These are phyloP conservation scores for Fusarium illudens DNA, from an alignment of 2,329 filamentous ascomycete species.

Conservation along the genomic window DNA sequence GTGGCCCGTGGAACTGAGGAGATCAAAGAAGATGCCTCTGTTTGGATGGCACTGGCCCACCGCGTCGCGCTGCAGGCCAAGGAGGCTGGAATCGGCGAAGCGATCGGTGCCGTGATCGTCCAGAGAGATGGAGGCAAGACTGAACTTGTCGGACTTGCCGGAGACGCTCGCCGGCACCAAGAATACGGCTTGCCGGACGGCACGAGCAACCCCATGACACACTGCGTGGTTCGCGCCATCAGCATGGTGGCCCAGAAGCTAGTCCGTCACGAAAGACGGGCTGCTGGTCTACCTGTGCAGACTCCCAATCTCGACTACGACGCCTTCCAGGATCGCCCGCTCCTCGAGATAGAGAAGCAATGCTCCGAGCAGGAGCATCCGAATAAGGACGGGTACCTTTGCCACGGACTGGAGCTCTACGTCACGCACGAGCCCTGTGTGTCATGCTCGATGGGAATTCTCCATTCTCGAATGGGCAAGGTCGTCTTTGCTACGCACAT, in stretches of 20 bases:
- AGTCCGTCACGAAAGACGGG: slow-evolving; percentile 62
- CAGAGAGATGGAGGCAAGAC: slow-evolving; percentile 64
- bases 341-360: slow-evolving; percentile 71
- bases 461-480: slow-evolving; percentile 90
- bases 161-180: slow-evolving; percentile 75
- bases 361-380: slow-evolving; percentile 72
- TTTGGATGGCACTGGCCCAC: slow-evolving; percentile 74
- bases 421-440: slow-evolving; percentile 95
- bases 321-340: slow-evolving; percentile 73
- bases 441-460: slow-evolving; percentile 95
- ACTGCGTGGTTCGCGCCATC: slow-evolving; percentile 80
- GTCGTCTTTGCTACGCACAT: slow-evolving; percentile 84
- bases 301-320: slow-evolving; percentile 61
- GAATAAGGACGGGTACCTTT: slow-evolving; percentile 85
- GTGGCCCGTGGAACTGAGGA: slow-evolving; percentile 75
- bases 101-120: slow-evolving; percentile 78
- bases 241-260: slow-evolving; percentile 80
- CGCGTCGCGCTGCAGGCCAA: slow-evolving; percentile 68
- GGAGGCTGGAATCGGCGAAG: slow-evolving; percentile 68
- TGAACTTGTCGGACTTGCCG: slow-evolving; percentile 75
- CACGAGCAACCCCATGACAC: slow-evolving; percentile 78
- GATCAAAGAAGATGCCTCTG: slow-evolving; percentile 68
- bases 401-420: slow-evolving; percentile 92
- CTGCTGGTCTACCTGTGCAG: slow-evolving; percentile 46
- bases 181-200: slow-evolving; percentile 55